These are phyloP conservation scores for Cotoneaster glaucophyllus DNA, from an alignment of 306 rosid species.

Conservation along the genomic window DNA sequence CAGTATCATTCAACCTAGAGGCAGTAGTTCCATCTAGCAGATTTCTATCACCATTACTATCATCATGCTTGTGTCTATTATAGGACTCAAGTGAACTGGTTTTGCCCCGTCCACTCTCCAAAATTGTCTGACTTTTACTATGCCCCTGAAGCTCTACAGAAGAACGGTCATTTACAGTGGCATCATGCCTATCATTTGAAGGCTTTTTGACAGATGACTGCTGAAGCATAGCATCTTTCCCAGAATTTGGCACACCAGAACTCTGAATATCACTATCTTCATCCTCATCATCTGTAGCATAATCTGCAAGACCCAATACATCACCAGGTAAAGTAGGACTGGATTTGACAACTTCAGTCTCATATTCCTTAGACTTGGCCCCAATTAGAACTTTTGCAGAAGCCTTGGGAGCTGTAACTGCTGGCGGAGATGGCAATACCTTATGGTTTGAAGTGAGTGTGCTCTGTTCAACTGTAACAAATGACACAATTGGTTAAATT, in stretches of 20 bases:
- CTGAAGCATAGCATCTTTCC: conserved; percentile 23
- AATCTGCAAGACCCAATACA: conserved; percentile 90
- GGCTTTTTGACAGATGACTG: conserved; percentile 27
- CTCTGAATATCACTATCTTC: conserved; percentile 54
- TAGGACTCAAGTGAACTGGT: conserved; percentile 30
- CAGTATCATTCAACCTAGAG: conserved; percentile 28
- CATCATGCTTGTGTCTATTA: conserved; percentile 30
- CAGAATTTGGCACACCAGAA: conserved; percentile 40
- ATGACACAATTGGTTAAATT: not conserved
- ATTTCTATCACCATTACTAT: conserved; percentile 32
- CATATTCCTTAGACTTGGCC: conserved; percentile 45
- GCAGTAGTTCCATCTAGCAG: conserved; percentile 31
- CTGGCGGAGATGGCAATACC: conserved; percentile 35
- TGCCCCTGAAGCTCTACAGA: conserved; percentile 27
- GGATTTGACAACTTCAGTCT: conserved; percentile 45
- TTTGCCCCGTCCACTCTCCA: conserved; percentile 29
- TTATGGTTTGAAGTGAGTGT: conserved; percentile 43
- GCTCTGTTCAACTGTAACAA: conserved; percentile 41
- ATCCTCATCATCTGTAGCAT: conserved; percentile 76
- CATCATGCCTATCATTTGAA: conserved; percentile 23
- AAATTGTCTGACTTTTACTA: conserved; percentile 21
- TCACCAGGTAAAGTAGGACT: conserved; percentile 67
- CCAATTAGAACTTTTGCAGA: conserved; percentile 68
- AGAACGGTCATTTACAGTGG: conserved; percentile 35
- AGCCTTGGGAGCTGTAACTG: conserved; percentile 44